These are phyloP conservation scores for Abrus precatorius DNA, from an alignment of 306 rosid genomes.

Conservation along the genomic window DNA sequence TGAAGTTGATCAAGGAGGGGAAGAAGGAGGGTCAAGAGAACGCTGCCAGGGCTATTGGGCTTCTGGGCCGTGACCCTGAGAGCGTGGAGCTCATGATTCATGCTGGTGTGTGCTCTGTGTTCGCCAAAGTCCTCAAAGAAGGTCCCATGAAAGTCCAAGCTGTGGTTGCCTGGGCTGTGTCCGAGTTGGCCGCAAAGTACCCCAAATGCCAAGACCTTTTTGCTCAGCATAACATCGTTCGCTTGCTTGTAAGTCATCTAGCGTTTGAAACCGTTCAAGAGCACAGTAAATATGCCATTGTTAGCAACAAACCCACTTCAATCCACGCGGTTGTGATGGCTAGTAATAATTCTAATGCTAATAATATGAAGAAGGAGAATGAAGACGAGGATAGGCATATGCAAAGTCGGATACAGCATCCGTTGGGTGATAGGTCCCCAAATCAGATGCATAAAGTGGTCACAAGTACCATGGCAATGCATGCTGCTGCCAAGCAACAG, in stretches of 20 bases:
- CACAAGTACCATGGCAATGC: conserved; percentile 64
- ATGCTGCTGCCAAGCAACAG: conserved; percentile 50
- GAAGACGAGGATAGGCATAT: conserved; percentile 60
- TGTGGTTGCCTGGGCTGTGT: conserved; percentile 79
- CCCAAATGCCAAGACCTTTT: conserved; percentile 82
- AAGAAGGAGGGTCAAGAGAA: conserved; percentile 80
- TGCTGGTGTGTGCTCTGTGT: conserved; percentile 74
- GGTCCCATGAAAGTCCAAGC: conserved; percentile 90
- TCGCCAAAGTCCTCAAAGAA: conserved; percentile 79
- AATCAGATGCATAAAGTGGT: conserved; percentile 72
- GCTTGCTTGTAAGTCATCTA: conserved; percentile 80
- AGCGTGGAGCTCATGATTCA: conserved; percentile 77
- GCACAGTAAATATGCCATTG: conserved; percentile 74
- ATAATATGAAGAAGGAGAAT: conserved; percentile 17
- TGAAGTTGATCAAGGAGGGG: conserved; percentile 81
- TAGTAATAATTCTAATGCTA: conserved; percentile 52
- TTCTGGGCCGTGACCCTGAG: conserved; percentile 81
- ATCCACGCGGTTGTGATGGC: conserved; percentile 79
- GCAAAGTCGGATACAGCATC: conserved; percentile 57
- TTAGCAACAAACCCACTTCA: conserved; percentile 62
- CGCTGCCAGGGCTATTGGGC: conserved; percentile 80
- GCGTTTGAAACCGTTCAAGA: conserved; percentile 87
- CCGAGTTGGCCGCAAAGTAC: conserved; percentile 72
- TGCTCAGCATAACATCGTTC: conserved; percentile 75
- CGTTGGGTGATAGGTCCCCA: conserved; percentile 54